These are phyloP conservation scores for Lichtheimia ramosa DNA, from an alignment of 371 early-diverging fungal species.

Conservation along the genomic window DNA sequence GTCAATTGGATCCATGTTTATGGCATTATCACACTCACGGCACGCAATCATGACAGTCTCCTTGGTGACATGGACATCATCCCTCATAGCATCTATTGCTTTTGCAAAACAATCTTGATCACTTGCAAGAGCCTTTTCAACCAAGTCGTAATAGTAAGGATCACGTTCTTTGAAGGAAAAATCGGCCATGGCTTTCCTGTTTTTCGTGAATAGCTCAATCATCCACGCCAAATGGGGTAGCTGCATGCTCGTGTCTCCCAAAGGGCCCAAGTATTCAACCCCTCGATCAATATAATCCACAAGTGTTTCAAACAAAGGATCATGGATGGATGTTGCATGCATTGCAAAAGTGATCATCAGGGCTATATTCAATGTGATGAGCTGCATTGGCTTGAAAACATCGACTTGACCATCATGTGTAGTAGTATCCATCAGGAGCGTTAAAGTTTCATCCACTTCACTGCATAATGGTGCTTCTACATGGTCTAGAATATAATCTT, in stretches of 20 bases:
- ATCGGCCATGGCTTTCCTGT: background rate
- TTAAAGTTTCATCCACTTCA: no score
- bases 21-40: no score
- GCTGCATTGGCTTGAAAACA: slow-evolving; percentile 1
- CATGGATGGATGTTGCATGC: slow-evolving; percentile 3
- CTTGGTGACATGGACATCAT: no score
- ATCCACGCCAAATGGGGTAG: slow-evolving; percentile 6
- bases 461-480: no score
- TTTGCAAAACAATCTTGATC: slow-evolving; percentile 1
- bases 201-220: no score
- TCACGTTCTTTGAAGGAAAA: slow-evolving; percentile 1
- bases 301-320: slow-evolving; percentile 11
- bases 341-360: slow-evolving; percentile 6
- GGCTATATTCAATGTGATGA: slow-evolving; percentile 5
- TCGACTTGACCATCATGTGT: background rate
- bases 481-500: no score
- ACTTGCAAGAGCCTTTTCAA: slow-evolving; percentile 3
- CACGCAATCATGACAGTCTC: background rate
- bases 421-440: background rate
- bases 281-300: slow-evolving; percentile 3
- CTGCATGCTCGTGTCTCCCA: slow-evolving; percentile 12
- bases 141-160: slow-evolving; percentile 3
- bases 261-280: slow-evolving; percentile 1
- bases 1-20: no score
- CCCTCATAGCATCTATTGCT: background rate